Evolutionary conservation across 495 filamentous ascomycete genomes (phyloP).

Genomic region (Penicillium egyptiacum): DNA sequence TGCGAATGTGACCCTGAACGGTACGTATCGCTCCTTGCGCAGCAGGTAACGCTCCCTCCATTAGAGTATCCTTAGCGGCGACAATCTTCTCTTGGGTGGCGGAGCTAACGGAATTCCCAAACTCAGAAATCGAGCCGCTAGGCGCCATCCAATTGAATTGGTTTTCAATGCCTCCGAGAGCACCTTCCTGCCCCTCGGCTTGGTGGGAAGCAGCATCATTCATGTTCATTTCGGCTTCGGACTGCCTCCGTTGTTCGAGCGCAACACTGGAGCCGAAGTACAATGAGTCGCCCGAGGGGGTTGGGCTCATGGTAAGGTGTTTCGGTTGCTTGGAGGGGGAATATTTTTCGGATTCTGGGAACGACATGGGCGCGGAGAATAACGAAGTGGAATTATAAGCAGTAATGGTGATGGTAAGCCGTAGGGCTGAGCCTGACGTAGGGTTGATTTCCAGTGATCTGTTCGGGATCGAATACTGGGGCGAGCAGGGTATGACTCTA

Average conservation of each 20-base stretch:
- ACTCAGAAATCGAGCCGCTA: conserved; percentile 6
- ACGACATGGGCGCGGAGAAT: not conserved
- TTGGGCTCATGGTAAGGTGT: not conserved
- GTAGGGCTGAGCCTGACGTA: conserved; percentile 25
- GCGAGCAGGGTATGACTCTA: conserved; percentile 15
- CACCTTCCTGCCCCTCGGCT: not conserved
- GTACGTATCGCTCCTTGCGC: conserved; percentile 9
- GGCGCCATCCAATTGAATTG: conserved; percentile 6
- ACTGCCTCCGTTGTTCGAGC: conserved; percentile 1
- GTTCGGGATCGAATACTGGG: not conserved
- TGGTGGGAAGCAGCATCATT: not conserved
- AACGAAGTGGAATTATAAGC: not conserved
- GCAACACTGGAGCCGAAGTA: conserved; percentile 1
- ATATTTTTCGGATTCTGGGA: not conserved
- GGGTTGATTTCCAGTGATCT: conserved; percentile 5
- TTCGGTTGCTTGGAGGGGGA: not conserved
- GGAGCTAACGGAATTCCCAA: conserved; percentile 9
- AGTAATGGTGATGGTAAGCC: conserved; percentile 16
- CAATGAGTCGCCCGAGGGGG: not conserved
- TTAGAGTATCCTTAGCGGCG: conserved; percentile 10
- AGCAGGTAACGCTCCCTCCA: conserved; percentile 6
- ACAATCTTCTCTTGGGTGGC: conserved; percentile 5
- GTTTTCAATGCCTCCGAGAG: conserved; percentile 10
- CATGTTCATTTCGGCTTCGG: not conserved
- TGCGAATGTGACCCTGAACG: not conserved